Evolutionary conservation across 2,329 filamentous ascomycete genomes (phyloP), one percentile per base, ranked within the genome.

Genomic region (Fonsecaea multimorphosa): DNA sequence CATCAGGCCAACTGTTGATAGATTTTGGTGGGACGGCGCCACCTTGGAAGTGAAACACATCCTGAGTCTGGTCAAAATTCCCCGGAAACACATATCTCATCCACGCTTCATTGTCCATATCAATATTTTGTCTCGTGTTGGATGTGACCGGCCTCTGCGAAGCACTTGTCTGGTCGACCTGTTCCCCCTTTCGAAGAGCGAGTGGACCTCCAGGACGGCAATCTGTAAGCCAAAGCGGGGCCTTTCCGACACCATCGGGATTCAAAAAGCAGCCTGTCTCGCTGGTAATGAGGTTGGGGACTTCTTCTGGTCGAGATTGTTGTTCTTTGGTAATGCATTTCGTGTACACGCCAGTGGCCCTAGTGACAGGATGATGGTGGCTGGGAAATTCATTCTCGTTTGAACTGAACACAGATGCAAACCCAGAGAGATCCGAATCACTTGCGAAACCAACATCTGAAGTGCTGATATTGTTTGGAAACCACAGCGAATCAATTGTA

Each of bases 81-180:
- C 55, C 36, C 7, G 38, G 61, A 57, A 65, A 60, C 9, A 67
- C 62, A 52, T 58, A 65, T 36, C 56, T 67, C 62, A 67, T 67
- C 65, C 65, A 67, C 36, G 54, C 38, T 36, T 67, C 49, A 52
- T 61, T 62, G 14, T 67, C 56, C n/a, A 31, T 34, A 27, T 29
- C 22, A 14, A 40, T 32, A 19, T 24, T 51, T 40, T 12, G 36
- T 40, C 32, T 22, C 53, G 27, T 12, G 29, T 22, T 31, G 12
- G 51, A 19, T 19, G 24, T 31, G 31, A 24, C 14, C 31, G 1
- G 22, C 40, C n/a, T 22, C 7, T 3, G n/a, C 4, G 40, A 46
- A 22, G n/a, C 40, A 46, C 40, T 11, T 22, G n/a, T 22, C 8
- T 46, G 40, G 22, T 22, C 40, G 7, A 7, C 40, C n/a, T 24